Evolutionary conservation across 768 basidiomycete species (phyloP), one percentile per base, ranked within the genome.

Genomic region (Tricholoma bakamatsutake): DNA sequence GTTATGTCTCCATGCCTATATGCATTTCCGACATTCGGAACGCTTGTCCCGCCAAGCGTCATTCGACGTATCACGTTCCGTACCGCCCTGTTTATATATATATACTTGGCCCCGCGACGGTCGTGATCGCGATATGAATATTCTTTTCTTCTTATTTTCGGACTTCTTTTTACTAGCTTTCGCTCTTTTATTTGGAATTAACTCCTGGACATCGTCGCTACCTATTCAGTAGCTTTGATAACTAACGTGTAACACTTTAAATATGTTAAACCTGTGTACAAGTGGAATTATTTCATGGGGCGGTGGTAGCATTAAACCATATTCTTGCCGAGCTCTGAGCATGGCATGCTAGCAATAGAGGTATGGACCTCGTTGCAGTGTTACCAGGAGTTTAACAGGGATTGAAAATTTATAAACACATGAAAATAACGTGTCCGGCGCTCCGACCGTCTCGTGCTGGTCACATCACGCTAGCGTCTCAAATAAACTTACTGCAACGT

Each of bases 1-100:
- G 66, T 67, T 68, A 67, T 71, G 72, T 63, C 61, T 28, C 56
- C 56, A 56, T 59, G 58, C 64, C 50, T 55, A 52, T 37, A 56
- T 62, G 62, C 65, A 61, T 62, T 61, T 62, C 54, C 13, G 51
- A 47, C 47, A 45, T 47, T 58, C 35, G 61, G 59, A 58, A 54
- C 54, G 56, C 54, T 69, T 69, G 69, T 71, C 73, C 65, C 74
- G 75, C 69, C 75, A 66, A 67, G 76, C 76, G 66, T 73, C 74
- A 76, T 75, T 76, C 80, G 78, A 72, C 73, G 84, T 80, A 70
- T 81, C 77, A 73, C 76, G 81, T 80, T 73, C 78, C 83, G 81
- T 84, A 80, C 81, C 79, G 84, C 78, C 80, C 69, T 72, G 78
- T 69, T 66, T 63, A 63, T 58, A 47, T 61, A 59, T 65, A 63